A percentile compares a stretch with the other conserved stretches of the same genome.
Evolutionary conservation across 2,329 filamentous ascomycete species (phyloP).

Genomic region (Aspergillus uvarum): DNA sequence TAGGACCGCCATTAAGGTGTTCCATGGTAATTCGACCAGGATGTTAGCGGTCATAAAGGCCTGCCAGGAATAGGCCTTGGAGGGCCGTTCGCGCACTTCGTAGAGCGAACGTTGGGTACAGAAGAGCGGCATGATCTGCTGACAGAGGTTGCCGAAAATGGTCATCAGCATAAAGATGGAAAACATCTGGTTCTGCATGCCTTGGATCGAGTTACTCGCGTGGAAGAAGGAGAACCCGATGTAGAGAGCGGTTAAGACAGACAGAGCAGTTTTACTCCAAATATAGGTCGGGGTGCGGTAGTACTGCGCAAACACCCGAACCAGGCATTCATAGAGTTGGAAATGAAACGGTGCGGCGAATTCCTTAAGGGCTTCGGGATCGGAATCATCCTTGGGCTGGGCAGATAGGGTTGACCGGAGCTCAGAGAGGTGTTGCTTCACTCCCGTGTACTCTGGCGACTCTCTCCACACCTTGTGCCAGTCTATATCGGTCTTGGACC

Average conservation of each 20-base stretch:
- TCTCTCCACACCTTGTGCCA: constrained; percentile 65
- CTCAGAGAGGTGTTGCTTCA: constrained; percentile 57
- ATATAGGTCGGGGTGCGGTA: constrained; percentile 89
- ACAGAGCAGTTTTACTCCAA: constrained; percentile 74
- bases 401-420: constrained; percentile 44
- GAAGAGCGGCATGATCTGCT: constrained; percentile 59
- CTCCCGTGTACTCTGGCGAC: constrained; percentile 55
- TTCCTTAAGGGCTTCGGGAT: constrained; percentile 65
- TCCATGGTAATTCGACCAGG: constrained; percentile 67
- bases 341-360: constrained; percentile 72
- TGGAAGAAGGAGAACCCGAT: constrained; percentile 81
- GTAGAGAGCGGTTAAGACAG: constrained; percentile 65
- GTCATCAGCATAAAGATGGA: constrained; percentile 80
- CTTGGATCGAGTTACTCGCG: constrained; percentile 70
- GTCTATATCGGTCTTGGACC: constrained; percentile 59
- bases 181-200: constrained; percentile 87
- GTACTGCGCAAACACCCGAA: constrained; percentile 83
- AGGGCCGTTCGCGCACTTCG: constrained; percentile 60
- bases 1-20: constrained; percentile 61
- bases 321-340: constrained; percentile 67
- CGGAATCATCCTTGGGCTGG: constrained; percentile 40
- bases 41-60: constrained; percentile 70
- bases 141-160: constrained; percentile 63
- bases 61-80: constrained; percentile 72
- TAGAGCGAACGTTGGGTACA: constrained; percentile 58